Conservation (phyloP, 164 flowering plant genomes). For the Pachysandra terminalis region DNA sequence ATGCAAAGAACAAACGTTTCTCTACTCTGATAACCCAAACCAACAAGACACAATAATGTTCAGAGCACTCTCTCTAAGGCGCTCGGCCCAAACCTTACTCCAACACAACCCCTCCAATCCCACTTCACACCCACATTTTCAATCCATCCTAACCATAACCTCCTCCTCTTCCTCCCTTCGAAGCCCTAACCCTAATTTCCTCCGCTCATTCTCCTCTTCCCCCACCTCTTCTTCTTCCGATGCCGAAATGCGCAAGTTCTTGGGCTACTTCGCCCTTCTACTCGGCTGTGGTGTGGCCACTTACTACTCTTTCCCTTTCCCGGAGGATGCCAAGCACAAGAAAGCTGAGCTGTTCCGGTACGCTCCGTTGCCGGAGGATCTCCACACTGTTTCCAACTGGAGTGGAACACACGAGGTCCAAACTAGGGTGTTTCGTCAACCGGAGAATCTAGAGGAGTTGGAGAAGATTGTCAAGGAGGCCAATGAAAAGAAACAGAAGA, state of each 20-base stretch:
- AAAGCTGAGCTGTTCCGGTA: constrained; percentile 84
- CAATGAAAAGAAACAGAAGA: constrained; percentile 47
- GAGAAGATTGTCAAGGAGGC: constrained; percentile 61
- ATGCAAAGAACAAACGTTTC: neutral
- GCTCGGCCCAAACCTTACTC: constrained; percentile 32
- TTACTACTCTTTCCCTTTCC: constrained; percentile 95
- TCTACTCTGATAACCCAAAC: neutral
- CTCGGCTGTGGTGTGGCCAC: constrained; percentile 81
- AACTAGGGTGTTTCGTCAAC: constrained; percentile 74
- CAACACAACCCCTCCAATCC: constrained; percentile 5
- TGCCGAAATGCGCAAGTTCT: constrained; percentile 72
- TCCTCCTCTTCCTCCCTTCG: constrained; percentile 1
- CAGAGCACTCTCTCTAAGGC: constrained; percentile 34
- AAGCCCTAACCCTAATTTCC: constrained; percentile 20
- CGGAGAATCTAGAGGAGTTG: constrained; percentile 59
- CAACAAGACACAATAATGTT: constrained; percentile 27
- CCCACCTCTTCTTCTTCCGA: constrained; percentile 42
- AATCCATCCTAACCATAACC: neutral
- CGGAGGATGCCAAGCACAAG: constrained; percentile 84
- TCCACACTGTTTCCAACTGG: constrained; percentile 95
- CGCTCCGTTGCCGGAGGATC: constrained; percentile 92
- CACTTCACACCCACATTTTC: constrained; percentile 13
- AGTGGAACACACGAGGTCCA: constrained; percentile 97
- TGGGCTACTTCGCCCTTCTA: constrained; percentile 77
- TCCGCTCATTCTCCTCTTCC: constrained; percentile 29